Evolutionary conservation across 2,329 filamentous ascomycete genomes (phyloP).

Genomic region (Colletotrichum sp.): DNA sequence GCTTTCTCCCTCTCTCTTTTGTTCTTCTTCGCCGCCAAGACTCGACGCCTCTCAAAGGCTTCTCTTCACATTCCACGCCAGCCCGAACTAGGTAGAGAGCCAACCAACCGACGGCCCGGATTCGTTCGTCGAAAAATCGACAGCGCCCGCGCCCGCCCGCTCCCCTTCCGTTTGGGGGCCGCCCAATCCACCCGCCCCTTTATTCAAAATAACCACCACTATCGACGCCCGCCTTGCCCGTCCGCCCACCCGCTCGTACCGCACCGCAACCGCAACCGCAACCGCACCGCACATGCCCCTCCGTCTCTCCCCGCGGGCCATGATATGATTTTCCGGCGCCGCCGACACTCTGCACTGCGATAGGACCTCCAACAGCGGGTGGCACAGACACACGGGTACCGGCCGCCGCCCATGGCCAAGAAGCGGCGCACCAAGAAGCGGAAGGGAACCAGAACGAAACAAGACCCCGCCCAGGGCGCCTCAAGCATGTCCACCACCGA

Average conservation of each 20-base stretch:
- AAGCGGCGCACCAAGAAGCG: conserved; percentile 33
- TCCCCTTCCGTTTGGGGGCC: neutral
- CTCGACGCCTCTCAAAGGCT: neutral
- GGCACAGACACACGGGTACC: conserved; percentile 19
- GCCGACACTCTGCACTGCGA: neutral
- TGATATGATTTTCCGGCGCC: conserved; percentile 15
- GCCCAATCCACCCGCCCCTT: conserved; percentile 5
- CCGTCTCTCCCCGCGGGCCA: neutral
- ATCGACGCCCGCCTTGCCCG: neutral
- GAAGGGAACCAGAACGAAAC: conserved; percentile 27
- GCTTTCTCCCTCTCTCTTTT: neutral
- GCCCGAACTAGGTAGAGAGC: neutral
- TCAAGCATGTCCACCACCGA: conserved; percentile 36
- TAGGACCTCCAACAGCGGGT: conserved; percentile 11
- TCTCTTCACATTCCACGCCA: neutral
- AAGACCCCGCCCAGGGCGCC: conserved; percentile 17
- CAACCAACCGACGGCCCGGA: neutral
- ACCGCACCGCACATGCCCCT: neutral
- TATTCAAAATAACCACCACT: neutral
- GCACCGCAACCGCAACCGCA: neutral
- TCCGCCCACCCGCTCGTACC: neutral
- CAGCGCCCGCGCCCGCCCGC: neutral
- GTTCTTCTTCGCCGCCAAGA: neutral
- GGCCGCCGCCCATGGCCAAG: conserved; percentile 38
- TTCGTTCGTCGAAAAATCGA: neutral